phyloP scores from a whole-genome alignment of 768 basidiomycete genomes.

The Tephrocybe sp. region DNA sequence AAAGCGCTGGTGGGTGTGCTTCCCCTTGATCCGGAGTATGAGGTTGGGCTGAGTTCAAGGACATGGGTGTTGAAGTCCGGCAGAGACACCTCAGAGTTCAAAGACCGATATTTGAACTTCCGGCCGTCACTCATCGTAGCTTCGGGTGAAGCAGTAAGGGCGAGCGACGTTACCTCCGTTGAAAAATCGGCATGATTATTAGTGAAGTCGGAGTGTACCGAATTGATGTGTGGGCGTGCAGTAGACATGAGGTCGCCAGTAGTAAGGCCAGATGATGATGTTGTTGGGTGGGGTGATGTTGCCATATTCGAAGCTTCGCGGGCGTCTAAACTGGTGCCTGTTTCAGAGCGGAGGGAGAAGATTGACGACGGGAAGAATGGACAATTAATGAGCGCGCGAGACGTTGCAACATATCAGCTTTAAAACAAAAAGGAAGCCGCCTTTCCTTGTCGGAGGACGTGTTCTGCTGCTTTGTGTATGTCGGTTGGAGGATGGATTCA shows the following conservation, averaged over 20 bases:
- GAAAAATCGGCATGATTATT: not conserved
- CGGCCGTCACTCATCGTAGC: slow-evolving; percentile 3
- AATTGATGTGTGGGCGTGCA: not conserved
- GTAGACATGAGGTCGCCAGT: not conserved
- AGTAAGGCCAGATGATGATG: not conserved
- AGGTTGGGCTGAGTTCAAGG: not conserved
- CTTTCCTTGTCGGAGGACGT: not conserved
- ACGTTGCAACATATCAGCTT: not conserved
- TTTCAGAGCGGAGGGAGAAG: not conserved
- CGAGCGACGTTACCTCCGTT: not conserved
- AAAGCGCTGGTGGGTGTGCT: slow-evolving; percentile 1
- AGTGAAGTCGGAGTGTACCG: not conserved
- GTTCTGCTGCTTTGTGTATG: slow-evolving; percentile 7
- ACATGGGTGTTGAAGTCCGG: slow-evolving; percentile 15
- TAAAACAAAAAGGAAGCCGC: not conserved
- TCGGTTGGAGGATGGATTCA: not conserved
- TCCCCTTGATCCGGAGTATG: not conserved
- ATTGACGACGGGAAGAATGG: not conserved
- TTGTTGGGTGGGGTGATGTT: not conserved
- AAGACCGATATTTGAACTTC: slow-evolving; percentile 9
- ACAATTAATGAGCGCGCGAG: not conserved
- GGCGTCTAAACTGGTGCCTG: not conserved
- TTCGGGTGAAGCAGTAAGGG: not conserved
- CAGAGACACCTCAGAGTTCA: slow-evolving; percentile 8
- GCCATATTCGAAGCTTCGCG: not conserved